Conservation (phyloP, 768 basidiomycete genomes). For the Leucocoprinus birnbaumii region DNA sequence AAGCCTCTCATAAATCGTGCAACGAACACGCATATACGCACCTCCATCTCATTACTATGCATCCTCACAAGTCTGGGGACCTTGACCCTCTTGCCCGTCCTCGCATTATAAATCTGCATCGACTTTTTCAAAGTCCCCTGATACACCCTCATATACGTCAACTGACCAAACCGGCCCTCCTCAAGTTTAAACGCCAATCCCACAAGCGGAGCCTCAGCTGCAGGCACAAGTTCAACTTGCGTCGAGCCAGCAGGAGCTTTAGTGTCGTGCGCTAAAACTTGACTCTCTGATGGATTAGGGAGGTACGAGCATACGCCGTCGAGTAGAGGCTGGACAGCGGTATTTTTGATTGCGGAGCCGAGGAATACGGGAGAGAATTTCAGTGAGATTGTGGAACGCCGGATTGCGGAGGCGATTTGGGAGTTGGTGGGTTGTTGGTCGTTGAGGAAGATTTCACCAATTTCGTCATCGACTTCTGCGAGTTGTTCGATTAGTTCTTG, state of each 20-base stretch:
- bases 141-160: slow-evolving; percentile 98
- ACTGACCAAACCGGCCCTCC: slow-evolving; percentile 94
- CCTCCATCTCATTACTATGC: slow-evolving; percentile 99
- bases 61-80: slow-evolving; percentile 94
- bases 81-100: slow-evolving; percentile 96
- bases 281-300: slow-evolving; percentile 80
- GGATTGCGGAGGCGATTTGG: slow-evolving; percentile 82
- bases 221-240: slow-evolving; percentile 75
- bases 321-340: slow-evolving; percentile 88
- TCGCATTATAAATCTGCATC: slow-evolving; percentile 82
- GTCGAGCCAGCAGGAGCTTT: slow-evolving; percentile 59
- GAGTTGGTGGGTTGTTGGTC: slow-evolving; percentile 72
- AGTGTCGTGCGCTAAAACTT: slow-evolving; percentile 81
- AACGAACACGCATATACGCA: slow-evolving; percentile 25
- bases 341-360: slow-evolving; percentile 97
- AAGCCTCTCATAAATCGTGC: too few species aligned
- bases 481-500: slow-evolving; percentile 91
- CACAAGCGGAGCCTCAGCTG: slow-evolving; percentile 83
- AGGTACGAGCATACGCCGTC: slow-evolving; percentile 97
- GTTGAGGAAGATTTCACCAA: slow-evolving; percentile 88
- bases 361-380: slow-evolving; percentile 97
- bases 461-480: slow-evolving; percentile 93
- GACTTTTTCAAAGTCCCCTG: slow-evolving; percentile 92
- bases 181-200: slow-evolving; percentile 98
- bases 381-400: slow-evolving; percentile 82